A percentile compares a stretch with the other conserved stretches of the same genome.
phyloP scores from a whole-genome alignment of 2,329 filamentous ascomycete genomes.

The Nemania sp. region DNA sequence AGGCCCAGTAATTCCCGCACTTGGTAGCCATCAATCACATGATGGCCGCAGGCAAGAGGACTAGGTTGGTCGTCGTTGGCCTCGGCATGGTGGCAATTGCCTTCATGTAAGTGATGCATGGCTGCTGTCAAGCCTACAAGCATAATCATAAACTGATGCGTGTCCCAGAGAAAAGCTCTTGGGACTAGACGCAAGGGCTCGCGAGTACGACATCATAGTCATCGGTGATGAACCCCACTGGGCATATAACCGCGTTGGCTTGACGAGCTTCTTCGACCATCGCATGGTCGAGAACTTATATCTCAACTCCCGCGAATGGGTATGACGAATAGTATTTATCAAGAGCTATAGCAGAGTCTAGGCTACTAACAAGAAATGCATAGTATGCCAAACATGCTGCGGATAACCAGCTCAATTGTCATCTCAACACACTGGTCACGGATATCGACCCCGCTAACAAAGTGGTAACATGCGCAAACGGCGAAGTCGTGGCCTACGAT shows the following conservation, averaged over 20 bases:
- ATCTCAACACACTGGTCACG: slow-evolving; percentile 75
- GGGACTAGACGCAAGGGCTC: slow-evolving; percentile 75
- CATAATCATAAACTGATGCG: neutral
- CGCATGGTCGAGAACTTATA: slow-evolving; percentile 85
- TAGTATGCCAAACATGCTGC: slow-evolving; percentile 66
- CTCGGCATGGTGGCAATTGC: slow-evolving; percentile 90
- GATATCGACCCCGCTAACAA: slow-evolving; percentile 67
- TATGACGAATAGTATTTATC: slow-evolving; percentile 39
- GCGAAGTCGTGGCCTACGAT: slow-evolving; percentile 73
- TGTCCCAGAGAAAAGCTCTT: slow-evolving; percentile 76
- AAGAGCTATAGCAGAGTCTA: neutral
- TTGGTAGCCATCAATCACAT: slow-evolving; percentile 31
- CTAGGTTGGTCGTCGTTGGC: slow-evolving; percentile 79
- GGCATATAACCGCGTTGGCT: slow-evolving; percentile 87
- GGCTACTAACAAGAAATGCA: neutral
- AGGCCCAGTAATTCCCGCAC: slow-evolving; percentile 20
- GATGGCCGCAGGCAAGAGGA: slow-evolving; percentile 54
- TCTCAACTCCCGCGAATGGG: slow-evolving; percentile 82
- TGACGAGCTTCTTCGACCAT: slow-evolving; percentile 88
- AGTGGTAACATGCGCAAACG: slow-evolving; percentile 70
- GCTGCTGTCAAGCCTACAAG: neutral
- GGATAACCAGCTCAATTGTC: slow-evolving; percentile 70
- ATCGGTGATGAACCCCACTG: slow-evolving; percentile 87
- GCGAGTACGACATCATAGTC: slow-evolving; percentile 80
- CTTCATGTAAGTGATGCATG: slow-evolving; percentile 69